These are phyloP conservation scores for Xylariaceae sp. DNA, from an alignment of 2,329 filamentous ascomycete genomes.

Conservation along the genomic window DNA sequence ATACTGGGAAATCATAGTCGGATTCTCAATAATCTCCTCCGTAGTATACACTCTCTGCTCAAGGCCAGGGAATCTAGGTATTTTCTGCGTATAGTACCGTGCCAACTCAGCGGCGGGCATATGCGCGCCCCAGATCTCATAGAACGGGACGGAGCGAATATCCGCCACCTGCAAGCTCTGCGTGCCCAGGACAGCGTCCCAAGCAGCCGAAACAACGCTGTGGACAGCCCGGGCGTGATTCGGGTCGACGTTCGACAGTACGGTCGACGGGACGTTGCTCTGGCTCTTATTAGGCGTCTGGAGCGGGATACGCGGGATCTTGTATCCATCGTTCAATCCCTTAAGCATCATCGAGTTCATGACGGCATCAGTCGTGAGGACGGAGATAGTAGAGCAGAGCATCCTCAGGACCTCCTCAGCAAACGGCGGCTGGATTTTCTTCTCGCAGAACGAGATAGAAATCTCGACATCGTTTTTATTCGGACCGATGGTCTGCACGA, in stretches of 20 bases:
- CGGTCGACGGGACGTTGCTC: slow-evolving; percentile 20
- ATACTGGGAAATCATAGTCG: slow-evolving; percentile 46
- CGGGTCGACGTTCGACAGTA: slow-evolving; percentile 32
- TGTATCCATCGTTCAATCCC: slow-evolving; percentile 37
- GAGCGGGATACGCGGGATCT: slow-evolving; percentile 41
- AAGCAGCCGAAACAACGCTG: slow-evolving; percentile 39
- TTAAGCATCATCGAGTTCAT: slow-evolving; percentile 43
- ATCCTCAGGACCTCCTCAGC: slow-evolving; percentile 42
- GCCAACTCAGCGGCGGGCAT: slow-evolving; percentile 46
- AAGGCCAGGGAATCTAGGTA: slow-evolving; percentile 37
- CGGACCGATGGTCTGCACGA: slow-evolving; percentile 39
- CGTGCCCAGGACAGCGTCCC: slow-evolving; percentile 42
- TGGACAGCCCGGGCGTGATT: slow-evolving; percentile 40
- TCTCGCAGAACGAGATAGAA: slow-evolving; percentile 42
- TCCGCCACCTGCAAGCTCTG: slow-evolving; percentile 37
- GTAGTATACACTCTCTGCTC: slow-evolving; percentile 36
- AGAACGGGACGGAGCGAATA: slow-evolving; percentile 45
- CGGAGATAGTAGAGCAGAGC: slow-evolving; percentile 41
- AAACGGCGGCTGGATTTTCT: slow-evolving; percentile 38
- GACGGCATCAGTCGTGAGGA: slow-evolving; percentile 43
- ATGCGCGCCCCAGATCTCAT: slow-evolving; percentile 46
- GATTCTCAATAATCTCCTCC: slow-evolving; percentile 46
- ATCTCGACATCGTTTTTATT: slow-evolving; percentile 37
- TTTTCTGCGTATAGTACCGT: slow-evolving; percentile 39
- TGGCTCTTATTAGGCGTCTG: slow-evolving; percentile 25